These are phyloP conservation scores for Aspergillus viridinutans DNA, from an alignment of 2,329 filamentous ascomycete species.

Conservation along the genomic window DNA sequence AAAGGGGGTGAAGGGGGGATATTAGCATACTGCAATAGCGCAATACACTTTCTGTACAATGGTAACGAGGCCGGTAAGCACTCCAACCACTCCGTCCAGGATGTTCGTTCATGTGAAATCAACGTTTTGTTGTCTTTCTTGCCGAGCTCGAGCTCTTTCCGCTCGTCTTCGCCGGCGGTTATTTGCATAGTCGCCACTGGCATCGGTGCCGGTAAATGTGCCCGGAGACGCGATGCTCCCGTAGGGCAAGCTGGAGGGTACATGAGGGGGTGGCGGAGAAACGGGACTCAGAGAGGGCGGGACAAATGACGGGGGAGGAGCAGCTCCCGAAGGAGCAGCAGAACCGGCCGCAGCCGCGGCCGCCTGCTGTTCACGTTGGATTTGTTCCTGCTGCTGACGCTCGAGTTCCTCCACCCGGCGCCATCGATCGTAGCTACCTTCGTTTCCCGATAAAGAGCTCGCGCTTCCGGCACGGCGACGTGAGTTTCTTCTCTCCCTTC, in stretches of 20 bases:
- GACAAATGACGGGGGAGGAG: conserved; percentile 21
- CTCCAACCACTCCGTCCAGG: not conserved
- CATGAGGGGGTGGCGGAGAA: conserved; percentile 32
- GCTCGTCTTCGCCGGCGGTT: conserved; percentile 52
- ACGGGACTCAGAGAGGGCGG: conserved; percentile 24
- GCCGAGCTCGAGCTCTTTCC: conserved; percentile 45
- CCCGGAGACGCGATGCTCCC: conserved; percentile 40
- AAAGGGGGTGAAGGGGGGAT: not conserved
- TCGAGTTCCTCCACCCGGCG: conserved; percentile 48
- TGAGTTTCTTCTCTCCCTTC: conserved; percentile 41
- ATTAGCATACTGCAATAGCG: not conserved
- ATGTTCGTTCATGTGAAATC: conserved; percentile 43
- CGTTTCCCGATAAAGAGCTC: conserved; percentile 40
- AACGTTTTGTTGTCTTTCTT: conserved; percentile 45
- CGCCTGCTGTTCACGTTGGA: conserved; percentile 35
- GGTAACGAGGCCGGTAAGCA: not conserved
- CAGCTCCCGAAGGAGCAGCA: conserved; percentile 21
- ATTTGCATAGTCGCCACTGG: conserved; percentile 49
- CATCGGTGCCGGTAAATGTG: conserved; percentile 46
- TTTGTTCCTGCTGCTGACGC: conserved; percentile 43
- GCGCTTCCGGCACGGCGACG: conserved; percentile 39
- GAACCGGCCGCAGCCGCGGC: conserved; percentile 23
- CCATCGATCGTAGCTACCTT: conserved; percentile 42
- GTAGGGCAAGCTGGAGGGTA: conserved; percentile 39
- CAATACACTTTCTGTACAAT: not conserved